These are phyloP conservation scores for Forsythia viridissima DNA, from an alignment of 257 asterid genomes.

Conservation along the genomic window DNA sequence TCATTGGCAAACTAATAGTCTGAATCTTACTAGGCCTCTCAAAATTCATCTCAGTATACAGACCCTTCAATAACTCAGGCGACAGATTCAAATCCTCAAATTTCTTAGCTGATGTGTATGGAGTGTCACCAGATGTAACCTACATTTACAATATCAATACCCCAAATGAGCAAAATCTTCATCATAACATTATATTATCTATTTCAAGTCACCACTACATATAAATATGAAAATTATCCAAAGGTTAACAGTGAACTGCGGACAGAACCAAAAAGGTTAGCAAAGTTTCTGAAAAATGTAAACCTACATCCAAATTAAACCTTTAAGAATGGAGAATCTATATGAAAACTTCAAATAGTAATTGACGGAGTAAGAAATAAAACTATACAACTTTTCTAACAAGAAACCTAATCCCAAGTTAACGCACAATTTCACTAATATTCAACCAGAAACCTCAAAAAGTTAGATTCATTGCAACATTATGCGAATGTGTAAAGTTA, in stretches of 20 bases:
- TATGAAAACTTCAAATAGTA: not conserved
- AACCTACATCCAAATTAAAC: not conserved
- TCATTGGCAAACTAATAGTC: conserved; percentile 88
- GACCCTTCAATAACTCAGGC: conserved; percentile 72
- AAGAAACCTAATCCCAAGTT: conserved; percentile 16
- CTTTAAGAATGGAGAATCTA: not conserved
- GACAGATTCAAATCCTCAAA: conserved; percentile 87
- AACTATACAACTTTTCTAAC: not conserved
- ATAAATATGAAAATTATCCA: conserved; percentile 1
- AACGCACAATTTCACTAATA: conserved; percentile 14
- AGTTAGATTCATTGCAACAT: not conserved
- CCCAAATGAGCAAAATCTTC: not conserved
- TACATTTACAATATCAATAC: conserved; percentile 25
- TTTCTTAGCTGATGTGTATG: conserved; percentile 68
- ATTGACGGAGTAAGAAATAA: not conserved
- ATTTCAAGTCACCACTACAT: not conserved
- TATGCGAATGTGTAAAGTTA: not conserved
- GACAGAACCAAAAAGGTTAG: not conserved
- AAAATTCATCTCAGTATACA: conserved; percentile 79
- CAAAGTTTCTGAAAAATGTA: not conserved
- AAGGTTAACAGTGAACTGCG: not conserved
- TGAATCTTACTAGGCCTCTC: conserved; percentile 89
- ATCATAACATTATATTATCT: not conserved
- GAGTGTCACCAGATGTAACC: conserved; percentile 81
- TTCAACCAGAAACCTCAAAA: conserved; percentile 8